phyloP scores from a whole-genome alignment of 805 yeast species.

The Saccharomycopsis olivae region DNA sequence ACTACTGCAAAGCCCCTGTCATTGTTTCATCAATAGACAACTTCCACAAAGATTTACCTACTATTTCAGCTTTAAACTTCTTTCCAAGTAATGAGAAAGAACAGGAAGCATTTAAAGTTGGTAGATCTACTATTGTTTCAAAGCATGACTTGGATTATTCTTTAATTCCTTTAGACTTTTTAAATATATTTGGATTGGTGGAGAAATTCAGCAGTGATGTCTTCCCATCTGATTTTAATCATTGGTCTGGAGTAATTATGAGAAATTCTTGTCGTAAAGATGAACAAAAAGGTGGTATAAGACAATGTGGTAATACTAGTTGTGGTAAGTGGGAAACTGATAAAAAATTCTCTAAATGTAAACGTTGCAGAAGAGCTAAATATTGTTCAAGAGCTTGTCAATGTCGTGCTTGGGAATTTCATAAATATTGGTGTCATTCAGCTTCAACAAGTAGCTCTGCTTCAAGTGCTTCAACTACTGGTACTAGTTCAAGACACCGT shows the following conservation, averaged over 20 bases:
- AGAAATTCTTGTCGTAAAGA: constrained; percentile 90
- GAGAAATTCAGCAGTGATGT: constrained; percentile 72
- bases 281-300: constrained; percentile 74
- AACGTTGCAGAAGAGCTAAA: constrained; percentile 89
- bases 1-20: constrained; percentile 12
- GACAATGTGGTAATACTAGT: constrained; percentile 89
- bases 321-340: constrained; percentile 92
- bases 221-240: constrained; percentile 70
- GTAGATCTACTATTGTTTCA: constrained; percentile 30
- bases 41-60: constrained; percentile 14
- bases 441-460: constrained; percentile 24
- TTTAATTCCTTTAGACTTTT: constrained; percentile 34
- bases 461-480: not conserved
- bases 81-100: constrained; percentile 3
- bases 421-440: constrained; percentile 85
- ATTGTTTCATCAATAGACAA: constrained; percentile 12
- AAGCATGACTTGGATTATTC: constrained; percentile 31
- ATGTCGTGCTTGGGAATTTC: constrained; percentile 83
- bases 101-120: constrained; percentile 30
- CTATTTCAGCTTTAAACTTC: constrained; percentile 7
- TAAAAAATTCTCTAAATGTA: constrained; percentile 89
- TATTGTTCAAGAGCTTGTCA: constrained; percentile 93
- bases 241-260: constrained; percentile 98
- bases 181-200: constrained; percentile 81
- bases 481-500: not conserved